A percentile compares a stretch with the other conserved stretches of the same genome.
Evolutionary conservation across 352 stramenopile genomes (phyloP).

Genomic region (Phytopythium cucurbitacearum): DNA sequence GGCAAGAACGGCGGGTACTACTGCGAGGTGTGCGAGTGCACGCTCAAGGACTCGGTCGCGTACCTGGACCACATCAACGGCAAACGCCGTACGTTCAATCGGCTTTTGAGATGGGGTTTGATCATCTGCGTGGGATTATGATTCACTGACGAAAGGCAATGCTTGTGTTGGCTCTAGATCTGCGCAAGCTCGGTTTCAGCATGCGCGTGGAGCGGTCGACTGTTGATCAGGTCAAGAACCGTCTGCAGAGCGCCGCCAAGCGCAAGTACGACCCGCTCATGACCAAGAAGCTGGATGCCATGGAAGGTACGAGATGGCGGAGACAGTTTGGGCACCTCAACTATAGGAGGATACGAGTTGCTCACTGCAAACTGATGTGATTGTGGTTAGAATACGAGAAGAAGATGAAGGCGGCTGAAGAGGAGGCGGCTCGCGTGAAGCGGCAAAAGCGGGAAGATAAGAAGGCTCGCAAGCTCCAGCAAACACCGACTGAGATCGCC

Average conservation of each 20-base stretch:
- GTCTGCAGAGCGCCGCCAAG: constrained; percentile 75
- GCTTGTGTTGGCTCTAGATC: constrained; percentile 34
- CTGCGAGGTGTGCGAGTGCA: constrained; percentile 91
- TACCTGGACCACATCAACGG: constrained; percentile 96
- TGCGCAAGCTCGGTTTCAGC: constrained; percentile 87
- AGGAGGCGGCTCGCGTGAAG: constrained; percentile 67
- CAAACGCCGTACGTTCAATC: constrained; percentile 81
- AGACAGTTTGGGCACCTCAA: not conserved
- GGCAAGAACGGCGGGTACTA: constrained; percentile 85
- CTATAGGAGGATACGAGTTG: not conserved
- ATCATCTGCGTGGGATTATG: no score
- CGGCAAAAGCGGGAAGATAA: constrained; percentile 71
- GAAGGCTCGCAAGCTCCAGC: constrained; percentile 52
- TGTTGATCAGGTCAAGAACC: constrained; percentile 84
- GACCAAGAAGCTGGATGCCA: constrained; percentile 75
- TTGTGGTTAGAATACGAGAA: constrained; percentile 72
- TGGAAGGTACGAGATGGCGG: constrained; percentile 46
- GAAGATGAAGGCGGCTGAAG: constrained; percentile 67
- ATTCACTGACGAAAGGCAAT: no score
- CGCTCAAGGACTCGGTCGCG: constrained; percentile 90
- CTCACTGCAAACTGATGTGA: not conserved
- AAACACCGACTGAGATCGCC: constrained; percentile 1
- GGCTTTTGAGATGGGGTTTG: not conserved
- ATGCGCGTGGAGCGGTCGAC: constrained; percentile 90
- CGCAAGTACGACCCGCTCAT: constrained; percentile 82